Percentiles rank a stretch among this genome's conserved stretches.
These are phyloP conservation scores for Hypomontagnella monticulosa DNA, from an alignment of 495 filamentous ascomycete species.

Conservation along the genomic window DNA sequence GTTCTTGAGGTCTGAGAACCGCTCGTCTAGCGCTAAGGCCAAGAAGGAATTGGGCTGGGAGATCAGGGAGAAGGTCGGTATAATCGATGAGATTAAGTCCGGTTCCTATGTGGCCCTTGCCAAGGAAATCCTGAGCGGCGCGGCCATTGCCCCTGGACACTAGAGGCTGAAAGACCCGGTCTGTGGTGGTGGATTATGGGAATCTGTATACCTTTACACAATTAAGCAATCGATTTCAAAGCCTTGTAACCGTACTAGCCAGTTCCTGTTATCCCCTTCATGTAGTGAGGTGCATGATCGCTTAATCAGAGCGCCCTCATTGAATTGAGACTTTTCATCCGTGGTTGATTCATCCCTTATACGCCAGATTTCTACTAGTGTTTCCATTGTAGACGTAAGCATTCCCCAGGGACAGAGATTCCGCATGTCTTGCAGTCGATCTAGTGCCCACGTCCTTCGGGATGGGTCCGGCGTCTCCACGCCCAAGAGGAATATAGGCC, in stretches of 20 bases:
- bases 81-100: slow-evolving; percentile 45
- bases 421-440: slow-evolving; percentile 51
- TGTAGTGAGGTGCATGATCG: not conserved
- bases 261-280: slow-evolving; percentile 36
- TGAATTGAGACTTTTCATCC: slow-evolving; percentile 7
- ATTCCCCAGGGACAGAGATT: slow-evolving; percentile 58
- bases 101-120: slow-evolving; percentile 37
- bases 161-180: not conserved
- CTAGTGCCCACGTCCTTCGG: slow-evolving; percentile 49
- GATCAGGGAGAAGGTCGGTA: slow-evolving; percentile 35
- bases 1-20: slow-evolving; percentile 44
- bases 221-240: slow-evolving; percentile 52
- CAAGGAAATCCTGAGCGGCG: slow-evolving; percentile 19
- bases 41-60: slow-evolving; percentile 49
- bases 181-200: not conserved
- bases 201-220: slow-evolving; percentile 39
- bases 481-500: slow-evolving; percentile 67
- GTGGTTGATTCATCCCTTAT: slow-evolving; percentile 41
- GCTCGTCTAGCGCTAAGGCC: slow-evolving; percentile 48
- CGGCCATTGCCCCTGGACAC: not conserved
- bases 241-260: slow-evolving; percentile 50
- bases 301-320: not conserved
- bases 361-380: slow-evolving; percentile 52
- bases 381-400: slow-evolving; percentile 54
- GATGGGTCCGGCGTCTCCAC: slow-evolving; percentile 54